Percentiles rank a stretch among this genome's conserved stretches.
Conservation (phyloP, 192 early-diverging fungal species). For the Entomortierella beljakovae region DNA sequence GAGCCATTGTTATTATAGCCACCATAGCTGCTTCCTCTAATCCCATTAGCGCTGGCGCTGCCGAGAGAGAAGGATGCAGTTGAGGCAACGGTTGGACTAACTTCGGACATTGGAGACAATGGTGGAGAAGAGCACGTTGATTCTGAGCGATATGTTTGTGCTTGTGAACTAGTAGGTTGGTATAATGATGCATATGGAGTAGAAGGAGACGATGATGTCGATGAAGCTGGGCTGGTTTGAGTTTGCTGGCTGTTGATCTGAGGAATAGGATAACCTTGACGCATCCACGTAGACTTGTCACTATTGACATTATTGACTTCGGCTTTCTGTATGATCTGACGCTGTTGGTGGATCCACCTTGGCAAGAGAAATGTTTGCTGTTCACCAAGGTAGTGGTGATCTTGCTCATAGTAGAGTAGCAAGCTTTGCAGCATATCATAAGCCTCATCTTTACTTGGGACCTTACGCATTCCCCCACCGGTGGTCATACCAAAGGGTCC, state of each 20-base stretch:
- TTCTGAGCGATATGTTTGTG: not conserved
- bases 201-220: not conserved
- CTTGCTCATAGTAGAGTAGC: constrained; percentile 46
- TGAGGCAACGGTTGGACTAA: not conserved
- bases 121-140: constrained; percentile 20
- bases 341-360: constrained; percentile 48
- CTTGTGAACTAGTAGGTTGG: constrained; percentile 19
- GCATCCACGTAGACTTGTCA: constrained; percentile 23
- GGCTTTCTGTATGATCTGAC: constrained; percentile 33
- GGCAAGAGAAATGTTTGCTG: constrained; percentile 46
- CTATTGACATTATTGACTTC: constrained; percentile 15
- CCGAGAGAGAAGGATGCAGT: not conserved
- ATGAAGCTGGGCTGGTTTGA: constrained; percentile 6
- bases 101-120: constrained; percentile 22
- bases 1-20: constrained; percentile 2
- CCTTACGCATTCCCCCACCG: constrained; percentile 37
- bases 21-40: not conserved
- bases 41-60: not conserved
- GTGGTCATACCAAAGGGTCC: constrained; percentile 28
- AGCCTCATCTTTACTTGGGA: constrained; percentile 36
- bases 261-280: constrained; percentile 4
- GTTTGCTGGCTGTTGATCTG: constrained; percentile 16
- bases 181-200: not conserved
- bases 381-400: constrained; percentile 35
- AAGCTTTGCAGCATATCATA: constrained; percentile 46